Evolutionary conservation across 352 stramenopile genomes (phyloP).

Genomic region (Pythium folliculosum): DNA sequence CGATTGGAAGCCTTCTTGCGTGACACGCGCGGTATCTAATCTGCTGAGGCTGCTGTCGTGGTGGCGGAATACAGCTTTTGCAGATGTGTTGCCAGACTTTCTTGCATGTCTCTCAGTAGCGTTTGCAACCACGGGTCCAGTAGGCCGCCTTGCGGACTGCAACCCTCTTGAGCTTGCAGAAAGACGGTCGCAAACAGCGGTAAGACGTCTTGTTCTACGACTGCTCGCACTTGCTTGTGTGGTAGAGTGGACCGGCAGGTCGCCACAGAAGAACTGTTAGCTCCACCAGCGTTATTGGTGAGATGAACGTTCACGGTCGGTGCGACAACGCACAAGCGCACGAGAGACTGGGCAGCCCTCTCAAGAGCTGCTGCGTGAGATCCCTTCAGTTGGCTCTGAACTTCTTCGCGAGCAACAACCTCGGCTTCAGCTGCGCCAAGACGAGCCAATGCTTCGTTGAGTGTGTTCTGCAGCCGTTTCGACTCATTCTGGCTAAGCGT

Average conservation of each 20-base stretch:
- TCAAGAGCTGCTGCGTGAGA: conserved; percentile 38
- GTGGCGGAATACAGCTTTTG: conserved; percentile 17
- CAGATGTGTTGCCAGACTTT: conserved; percentile 64
- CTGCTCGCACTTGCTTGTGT: conserved; percentile 46
- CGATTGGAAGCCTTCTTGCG: conserved; percentile 2
- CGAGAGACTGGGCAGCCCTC: conserved; percentile 41
- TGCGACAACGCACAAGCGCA: conserved; percentile 79
- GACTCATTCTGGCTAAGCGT: background rate
- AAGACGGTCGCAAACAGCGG: conserved; percentile 59
- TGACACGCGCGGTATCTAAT: background rate
- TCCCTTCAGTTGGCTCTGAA: conserved; percentile 34
- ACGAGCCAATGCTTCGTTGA: background rate
- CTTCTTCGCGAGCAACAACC: conserved; percentile 13
- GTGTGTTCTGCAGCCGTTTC: background rate
- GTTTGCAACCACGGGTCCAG: conserved; percentile 65
- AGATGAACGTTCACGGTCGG: conserved; percentile 83
- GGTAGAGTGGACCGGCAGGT: conserved; percentile 34
- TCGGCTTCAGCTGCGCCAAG: conserved; percentile 24
- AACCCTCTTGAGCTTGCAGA: conserved; percentile 38
- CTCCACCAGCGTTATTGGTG: conserved; percentile 15
- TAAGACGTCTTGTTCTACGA: conserved; percentile 71
- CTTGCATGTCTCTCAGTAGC: conserved; percentile 73
- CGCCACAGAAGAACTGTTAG: conserved; percentile 13
- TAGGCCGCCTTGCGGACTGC: conserved; percentile 19
- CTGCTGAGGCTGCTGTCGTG: background rate